A percentile compares a stretch with the other conserved stretches of the same genome.
Conservation (phyloP, 805 yeast genomes). For the Wickerhamiella bombiphila region DNA sequence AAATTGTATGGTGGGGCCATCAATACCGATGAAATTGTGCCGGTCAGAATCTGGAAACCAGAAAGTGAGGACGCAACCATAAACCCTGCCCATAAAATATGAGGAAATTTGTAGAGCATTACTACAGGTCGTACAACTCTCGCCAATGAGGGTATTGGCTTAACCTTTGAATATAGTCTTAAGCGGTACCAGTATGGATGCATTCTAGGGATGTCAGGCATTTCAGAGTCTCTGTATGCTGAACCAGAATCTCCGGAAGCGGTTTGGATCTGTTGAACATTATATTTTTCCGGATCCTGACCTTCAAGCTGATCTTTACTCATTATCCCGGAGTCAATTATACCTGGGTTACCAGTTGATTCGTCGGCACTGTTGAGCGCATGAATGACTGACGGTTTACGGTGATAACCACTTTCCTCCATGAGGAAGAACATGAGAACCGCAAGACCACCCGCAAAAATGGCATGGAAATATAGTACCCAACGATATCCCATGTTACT, state of each 20-base stretch:
- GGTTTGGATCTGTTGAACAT: background rate
- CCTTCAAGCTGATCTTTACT: background rate
- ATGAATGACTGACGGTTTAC: slow-evolving; percentile 12
- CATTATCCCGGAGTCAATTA: background rate
- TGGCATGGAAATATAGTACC: slow-evolving; percentile 59
- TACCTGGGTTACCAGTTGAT: background rate
- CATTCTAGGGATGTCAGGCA: background rate
- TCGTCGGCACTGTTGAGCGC: background rate
- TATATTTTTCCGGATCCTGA: background rate
- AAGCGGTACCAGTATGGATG: background rate
- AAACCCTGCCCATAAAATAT: background rate
- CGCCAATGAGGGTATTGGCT: slow-evolving; percentile 11
- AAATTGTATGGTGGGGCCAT: slow-evolving; percentile 47
- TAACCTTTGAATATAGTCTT: background rate
- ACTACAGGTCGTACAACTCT: background rate
- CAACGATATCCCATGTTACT: slow-evolving; percentile 52
- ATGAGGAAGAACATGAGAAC: slow-evolving; percentile 41
- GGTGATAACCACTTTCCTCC: slow-evolving; percentile 48
- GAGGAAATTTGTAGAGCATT: background rate
- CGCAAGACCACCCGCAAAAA: slow-evolving; percentile 46
- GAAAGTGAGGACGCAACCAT: background rate
- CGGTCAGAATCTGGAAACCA: slow-evolving; percentile 1
- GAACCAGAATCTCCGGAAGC: background rate
- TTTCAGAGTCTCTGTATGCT: background rate
- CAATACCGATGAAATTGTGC: background rate